Evolutionary conservation across 192 early-diverging fungal genomes (phyloP).

Genomic region (Coemansia sp.): DNA sequence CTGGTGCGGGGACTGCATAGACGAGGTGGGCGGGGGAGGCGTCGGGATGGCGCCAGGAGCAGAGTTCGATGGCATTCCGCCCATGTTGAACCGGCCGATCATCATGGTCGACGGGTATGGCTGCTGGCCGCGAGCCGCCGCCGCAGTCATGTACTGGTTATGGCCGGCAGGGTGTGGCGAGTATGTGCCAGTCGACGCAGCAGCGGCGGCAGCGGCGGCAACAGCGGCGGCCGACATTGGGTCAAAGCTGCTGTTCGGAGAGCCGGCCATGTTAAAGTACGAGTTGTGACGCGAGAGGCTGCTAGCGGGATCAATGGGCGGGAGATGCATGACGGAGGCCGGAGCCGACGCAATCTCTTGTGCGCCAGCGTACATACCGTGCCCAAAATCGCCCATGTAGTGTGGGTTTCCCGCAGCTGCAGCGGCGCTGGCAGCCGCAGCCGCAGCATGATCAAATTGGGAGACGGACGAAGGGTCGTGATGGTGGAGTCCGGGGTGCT

Average conservation of each 20-base stretch:
- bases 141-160: conserved; percentile 15
- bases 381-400: conserved; percentile 45
- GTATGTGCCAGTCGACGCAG: conserved; percentile 19
- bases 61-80: conserved; percentile 2
- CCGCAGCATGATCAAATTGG: conserved; percentile 28
- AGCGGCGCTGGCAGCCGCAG: conserved; percentile 21
- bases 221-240: conserved; percentile 30
- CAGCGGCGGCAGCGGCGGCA: conserved; percentile 32
- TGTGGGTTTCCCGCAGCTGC: conserved; percentile 20
- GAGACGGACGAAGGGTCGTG: not conserved
- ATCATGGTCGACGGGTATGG: conserved; percentile 47
- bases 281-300: conserved; percentile 32
- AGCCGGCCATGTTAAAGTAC: conserved; percentile 42
- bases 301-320: conserved; percentile 31
- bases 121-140: conserved; percentile 14
- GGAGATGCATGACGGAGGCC: conserved; percentile 28
- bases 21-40: conserved; percentile 8
- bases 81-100: conserved; percentile 36
- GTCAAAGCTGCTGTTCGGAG: conserved; percentile 28
- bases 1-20: conserved; percentile 6
- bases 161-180: conserved; percentile 19
- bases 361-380: conserved; percentile 29
- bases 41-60: conserved; percentile 20
- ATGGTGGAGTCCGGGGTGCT: not conserved
- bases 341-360: conserved; percentile 28